Percentiles rank a stretch among this genome's conserved stretches.
Evolutionary conservation across 345 rosid genomes (phyloP).

Genomic region (Brassica carinata): DNA sequence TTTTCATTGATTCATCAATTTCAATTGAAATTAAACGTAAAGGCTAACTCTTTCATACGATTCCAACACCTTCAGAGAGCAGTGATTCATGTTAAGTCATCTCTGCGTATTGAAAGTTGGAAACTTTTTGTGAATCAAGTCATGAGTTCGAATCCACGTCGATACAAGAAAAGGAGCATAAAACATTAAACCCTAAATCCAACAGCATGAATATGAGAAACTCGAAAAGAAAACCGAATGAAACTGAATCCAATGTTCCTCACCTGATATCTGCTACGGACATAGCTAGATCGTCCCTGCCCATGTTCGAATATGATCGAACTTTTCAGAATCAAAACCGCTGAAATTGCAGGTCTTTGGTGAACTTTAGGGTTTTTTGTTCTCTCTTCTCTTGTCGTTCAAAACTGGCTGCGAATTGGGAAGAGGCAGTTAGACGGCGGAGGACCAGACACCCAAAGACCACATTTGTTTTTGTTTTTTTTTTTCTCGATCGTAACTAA

Average conservation of each 20-base stretch:
- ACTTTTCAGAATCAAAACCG: background rate
- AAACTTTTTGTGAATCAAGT: background rate
- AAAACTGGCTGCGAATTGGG: constrained; percentile 32
- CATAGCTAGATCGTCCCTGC: constrained; percentile 32
- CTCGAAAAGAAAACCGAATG: background rate
- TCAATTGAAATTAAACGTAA: constrained; percentile 16
- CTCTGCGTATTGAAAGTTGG: background rate
- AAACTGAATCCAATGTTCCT: constrained; percentile 18
- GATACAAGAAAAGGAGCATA: background rate
- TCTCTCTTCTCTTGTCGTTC: background rate
- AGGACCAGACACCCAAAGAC: background rate
- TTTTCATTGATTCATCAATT: constrained; percentile 1
- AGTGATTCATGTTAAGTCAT: background rate
- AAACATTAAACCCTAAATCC: constrained; percentile 13
- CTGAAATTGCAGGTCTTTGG: constrained; percentile 6
- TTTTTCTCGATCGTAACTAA: background rate
- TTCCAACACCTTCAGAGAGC: background rate
- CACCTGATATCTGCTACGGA: constrained; percentile 37
- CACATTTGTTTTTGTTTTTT: background rate
- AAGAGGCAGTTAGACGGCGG: constrained; percentile 21
- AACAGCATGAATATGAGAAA: background rate
- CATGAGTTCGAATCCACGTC: background rate
- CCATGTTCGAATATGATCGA: constrained; percentile 18
- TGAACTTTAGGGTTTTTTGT: constrained; percentile 11
- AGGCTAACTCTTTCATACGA: background rate